phyloP scores from a whole-genome alignment of 768 basidiomycete genomes.

The Pilatotrama ljubarskyi region DNA sequence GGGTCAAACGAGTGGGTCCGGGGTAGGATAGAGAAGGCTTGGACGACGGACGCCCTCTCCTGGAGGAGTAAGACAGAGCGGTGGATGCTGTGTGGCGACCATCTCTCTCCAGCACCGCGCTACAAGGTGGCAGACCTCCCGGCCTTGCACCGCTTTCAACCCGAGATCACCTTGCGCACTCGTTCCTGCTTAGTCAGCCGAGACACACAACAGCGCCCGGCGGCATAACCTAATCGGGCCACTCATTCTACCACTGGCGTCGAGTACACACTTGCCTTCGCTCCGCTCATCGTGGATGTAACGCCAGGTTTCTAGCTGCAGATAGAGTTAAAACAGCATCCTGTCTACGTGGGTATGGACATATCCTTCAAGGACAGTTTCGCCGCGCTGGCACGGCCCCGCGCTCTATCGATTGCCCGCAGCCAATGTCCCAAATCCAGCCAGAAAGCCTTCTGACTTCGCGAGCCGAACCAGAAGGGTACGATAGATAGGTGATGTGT shows the following conservation, averaged over 20 bases:
- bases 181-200: neutral
- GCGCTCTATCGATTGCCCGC: constrained; percentile 32
- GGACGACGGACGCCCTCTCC: neutral
- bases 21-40: neutral
- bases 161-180: neutral
- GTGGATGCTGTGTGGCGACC: constrained; percentile 9
- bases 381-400: neutral
- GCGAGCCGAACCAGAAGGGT: constrained; percentile 39
- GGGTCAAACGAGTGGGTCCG: neutral
- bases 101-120: neutral
- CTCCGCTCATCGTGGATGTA: too few relatives aligned
- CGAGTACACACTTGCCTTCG: too few relatives aligned
- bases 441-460: constrained; percentile 44
- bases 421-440: constrained; percentile 40
- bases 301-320: too few relatives aligned
- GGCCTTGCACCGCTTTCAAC: neutral
- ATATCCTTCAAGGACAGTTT: neutral
- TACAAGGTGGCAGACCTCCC: neutral
- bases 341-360: too few relatives aligned
- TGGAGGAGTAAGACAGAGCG: neutral
- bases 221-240: neutral
- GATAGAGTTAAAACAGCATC: too few relatives aligned
- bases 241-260: too few relatives aligned
- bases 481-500: constrained; percentile 42
- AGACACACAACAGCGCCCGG: neutral